phyloP scores from a whole-genome alignment of 2,329 filamentous ascomycete species.

The Penicillium psychrosexuale region DNA sequence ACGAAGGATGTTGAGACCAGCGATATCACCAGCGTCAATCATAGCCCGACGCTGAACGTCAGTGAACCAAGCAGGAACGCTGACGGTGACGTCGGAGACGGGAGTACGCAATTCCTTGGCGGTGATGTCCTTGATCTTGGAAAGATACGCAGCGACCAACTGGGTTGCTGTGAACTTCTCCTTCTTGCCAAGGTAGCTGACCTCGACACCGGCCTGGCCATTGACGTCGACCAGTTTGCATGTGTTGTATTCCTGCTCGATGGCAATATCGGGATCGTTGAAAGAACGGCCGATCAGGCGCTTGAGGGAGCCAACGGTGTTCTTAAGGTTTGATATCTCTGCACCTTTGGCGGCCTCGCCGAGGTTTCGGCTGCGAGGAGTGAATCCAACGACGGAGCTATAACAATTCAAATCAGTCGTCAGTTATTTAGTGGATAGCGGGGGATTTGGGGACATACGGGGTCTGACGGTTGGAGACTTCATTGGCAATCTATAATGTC shows the following conservation, averaged over 20 bases:
- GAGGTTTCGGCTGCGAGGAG: slow-evolving; percentile 87
- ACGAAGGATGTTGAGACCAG: slow-evolving; percentile 85
- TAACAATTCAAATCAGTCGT: slow-evolving; percentile 19
- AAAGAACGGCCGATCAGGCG: slow-evolving; percentile 83
- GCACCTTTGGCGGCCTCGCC: slow-evolving; percentile 97
- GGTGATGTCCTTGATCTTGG: slow-evolving; percentile 88
- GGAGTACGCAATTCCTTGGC: slow-evolving; percentile 83
- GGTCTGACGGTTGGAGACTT: slow-evolving; percentile 96
- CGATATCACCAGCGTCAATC: slow-evolving; percentile 88
- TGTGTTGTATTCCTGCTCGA: slow-evolving; percentile 89
- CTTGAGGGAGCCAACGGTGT: slow-evolving; percentile 91
- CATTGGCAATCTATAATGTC: slow-evolving; percentile 79
- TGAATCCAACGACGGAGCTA: slow-evolving; percentile 92
- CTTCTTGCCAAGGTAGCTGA: slow-evolving; percentile 90
- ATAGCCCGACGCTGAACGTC: slow-evolving; percentile 86
- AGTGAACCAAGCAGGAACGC: slow-evolving; percentile 95
- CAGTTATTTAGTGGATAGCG: slow-evolving; percentile 1
- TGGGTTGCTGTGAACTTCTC: slow-evolving; percentile 93
- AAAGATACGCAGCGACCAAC: slow-evolving; percentile 90
- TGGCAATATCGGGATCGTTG: slow-evolving; percentile 85
- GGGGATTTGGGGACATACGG: slow-evolving; percentile 66
- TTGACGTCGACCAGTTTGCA: slow-evolving; percentile 83
- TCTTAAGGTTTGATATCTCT: slow-evolving; percentile 99
- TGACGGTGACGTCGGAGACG: slow-evolving; percentile 90
- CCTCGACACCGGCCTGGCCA: slow-evolving; percentile 92